These are phyloP conservation scores for Sarocladium kiliense DNA, from an alignment of 2,329 filamentous ascomycete species.

Conservation along the genomic window DNA sequence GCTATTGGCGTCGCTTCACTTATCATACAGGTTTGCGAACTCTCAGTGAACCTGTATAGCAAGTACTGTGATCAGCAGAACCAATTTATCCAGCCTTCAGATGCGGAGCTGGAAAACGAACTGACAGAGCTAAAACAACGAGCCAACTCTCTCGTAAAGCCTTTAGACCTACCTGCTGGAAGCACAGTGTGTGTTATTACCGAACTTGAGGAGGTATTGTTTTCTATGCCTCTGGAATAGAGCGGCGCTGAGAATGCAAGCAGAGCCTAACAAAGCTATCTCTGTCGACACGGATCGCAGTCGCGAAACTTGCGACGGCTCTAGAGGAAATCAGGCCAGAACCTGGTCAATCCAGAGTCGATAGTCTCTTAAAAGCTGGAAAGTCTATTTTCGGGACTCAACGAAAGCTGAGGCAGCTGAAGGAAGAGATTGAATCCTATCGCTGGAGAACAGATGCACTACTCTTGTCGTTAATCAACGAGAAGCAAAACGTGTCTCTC, in stretches of 20 bases:
- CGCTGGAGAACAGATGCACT: background rate
- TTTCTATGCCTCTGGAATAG: no score
- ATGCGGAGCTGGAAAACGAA: background rate
- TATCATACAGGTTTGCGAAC: background rate
- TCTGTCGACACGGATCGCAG: background rate
- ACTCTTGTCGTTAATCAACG: background rate
- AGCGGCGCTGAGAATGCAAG: no score
- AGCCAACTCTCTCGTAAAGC: background rate
- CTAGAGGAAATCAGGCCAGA: background rate
- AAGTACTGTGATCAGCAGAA: background rate
- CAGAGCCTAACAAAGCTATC: background rate
- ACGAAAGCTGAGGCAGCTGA: background rate
- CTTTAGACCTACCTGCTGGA: background rate
- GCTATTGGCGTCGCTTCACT: background rate
- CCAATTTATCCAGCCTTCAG: background rate
- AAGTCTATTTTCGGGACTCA: background rate
- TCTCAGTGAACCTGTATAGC: background rate
- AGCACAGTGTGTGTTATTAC: no score
- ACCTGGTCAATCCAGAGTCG: background rate
- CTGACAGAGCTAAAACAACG: background rate
- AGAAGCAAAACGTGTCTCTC: background rate
- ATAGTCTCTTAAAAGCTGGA: background rate
- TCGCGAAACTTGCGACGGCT: background rate
- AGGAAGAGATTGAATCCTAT: background rate
- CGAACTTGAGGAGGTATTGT: no score